Evolutionary conservation across 1,284 basidiomycete species (phyloP).

Genomic region (Pseudozyma hubeiensis): DNA sequence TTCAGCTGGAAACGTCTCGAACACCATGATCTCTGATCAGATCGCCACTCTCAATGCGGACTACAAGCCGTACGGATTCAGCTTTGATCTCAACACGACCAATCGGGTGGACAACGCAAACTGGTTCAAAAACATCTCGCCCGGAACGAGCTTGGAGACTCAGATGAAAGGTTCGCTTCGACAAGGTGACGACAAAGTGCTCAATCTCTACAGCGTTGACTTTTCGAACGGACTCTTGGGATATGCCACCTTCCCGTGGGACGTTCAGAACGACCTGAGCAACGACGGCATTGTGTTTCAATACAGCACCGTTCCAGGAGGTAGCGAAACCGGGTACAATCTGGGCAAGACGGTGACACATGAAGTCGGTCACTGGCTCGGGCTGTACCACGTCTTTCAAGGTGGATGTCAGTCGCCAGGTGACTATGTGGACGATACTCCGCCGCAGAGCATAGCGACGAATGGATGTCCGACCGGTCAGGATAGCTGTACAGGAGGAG

Average conservation of each 20-base stretch:
- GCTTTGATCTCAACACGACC: conserved; percentile 71
- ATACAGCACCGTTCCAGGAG: conserved; percentile 72
- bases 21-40: conserved; percentile 60
- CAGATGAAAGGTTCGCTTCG: conserved; percentile 73
- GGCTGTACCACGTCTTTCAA: conserved; percentile 76
- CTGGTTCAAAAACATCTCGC: conserved; percentile 73
- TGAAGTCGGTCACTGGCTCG: conserved; percentile 71
- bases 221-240: conserved; percentile 45
- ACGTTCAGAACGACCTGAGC: conserved; percentile 5
- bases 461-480: conserved; percentile 43
- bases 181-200: conserved; percentile 70
- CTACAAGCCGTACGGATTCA: conserved; percentile 71
- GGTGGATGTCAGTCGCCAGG: conserved; percentile 73
- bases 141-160: conserved; percentile 70
- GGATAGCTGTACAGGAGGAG: conserved; percentile 44
- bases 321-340: conserved; percentile 72
- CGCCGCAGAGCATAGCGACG: conserved; percentile 58
- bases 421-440: conserved; percentile 73
- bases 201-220: conserved; percentile 74
- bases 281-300: conserved; percentile 46
- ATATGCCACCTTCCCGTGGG: conserved; percentile 72
- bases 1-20: conserved; percentile 23
- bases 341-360: conserved; percentile 74
- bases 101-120: conserved; percentile 70
- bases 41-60: conserved; percentile 73